Evolutionary conservation across 106 monocot species (phyloP), one percentile per base, ranked within the genome.

Genomic region (Dioscorea zingiberensis): DNA sequence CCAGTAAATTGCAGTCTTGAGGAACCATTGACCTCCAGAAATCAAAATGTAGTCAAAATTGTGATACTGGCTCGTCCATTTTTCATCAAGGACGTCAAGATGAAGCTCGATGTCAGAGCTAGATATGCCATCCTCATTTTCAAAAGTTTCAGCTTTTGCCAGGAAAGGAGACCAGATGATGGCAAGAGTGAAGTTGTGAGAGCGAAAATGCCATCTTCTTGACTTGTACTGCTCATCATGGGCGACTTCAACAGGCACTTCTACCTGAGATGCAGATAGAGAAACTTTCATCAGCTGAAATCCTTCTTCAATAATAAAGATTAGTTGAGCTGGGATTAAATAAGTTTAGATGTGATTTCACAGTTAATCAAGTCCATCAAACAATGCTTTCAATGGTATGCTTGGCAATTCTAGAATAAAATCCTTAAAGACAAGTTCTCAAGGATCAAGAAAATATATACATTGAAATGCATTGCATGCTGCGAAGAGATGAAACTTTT

Each of bases 161-260:
- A 93, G 82, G 66, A 93, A 85, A n/a, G 93, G 93, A 14, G 79
- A 72, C 93, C 93, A 93, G 21, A 93, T 61, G 2, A 93, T 71
- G 18, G 93, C 82, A 45, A 93, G 75, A 2, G 79, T 88, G 73
- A 93, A 85, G 69, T 93, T 93, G 84, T 85, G 69, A 2, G 76
- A 71, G 27, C 72, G 59, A 54, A 93, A 88, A 59, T 38, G 71
- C 93, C 93, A 93, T 58, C 60, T 82, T 60, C 85, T 79, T 5
- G 85, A 85, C 75, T 78, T 87, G 69, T 62, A 88, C 2, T 73
- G 66, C 54, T 88, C 60, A 13, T 88, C 93, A 38, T 85, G 88
- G 70, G 80, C 74, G 28, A 88, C 72, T 57, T 85, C 81, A 47
- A 76, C 44, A 21, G 85, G 62, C 48, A 76, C 66, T 65, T 83